Base-by-base conservation (phyloP, 139 green algal genomes). In the Picochlorum sp. region DNA sequence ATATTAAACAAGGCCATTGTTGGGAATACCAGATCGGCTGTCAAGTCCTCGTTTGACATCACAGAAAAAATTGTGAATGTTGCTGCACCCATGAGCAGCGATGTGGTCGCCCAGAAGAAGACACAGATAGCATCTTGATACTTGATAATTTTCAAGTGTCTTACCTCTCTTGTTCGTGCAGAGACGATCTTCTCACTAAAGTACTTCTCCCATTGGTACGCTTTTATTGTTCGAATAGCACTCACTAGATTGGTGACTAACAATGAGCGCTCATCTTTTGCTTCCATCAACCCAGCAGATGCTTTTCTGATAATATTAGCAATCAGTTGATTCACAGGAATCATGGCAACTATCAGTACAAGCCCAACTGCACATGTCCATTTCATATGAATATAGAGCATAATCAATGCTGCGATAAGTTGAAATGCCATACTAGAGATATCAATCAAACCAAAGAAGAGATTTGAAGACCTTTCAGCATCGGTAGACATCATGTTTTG, bases 41-140 rank as follows among this genome's bases (percentile, higher is more conserved):
- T 20, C 51, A 59, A 34, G 6, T 20, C 26, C n/a, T 34, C 23
- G 14, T 7, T 31, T 24, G 76, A 80, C 49, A 83, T 21, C 47
- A 84, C 54, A 4, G 64, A 74, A 14, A 71, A 84, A 21, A 79
- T 38, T 11, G 69, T 70, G 63, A 90, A 90, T 31, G 82, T 88
- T 62, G 70, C 23, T n/a, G 79, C 45, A 24, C 49, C 66, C 60
- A 94, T 84, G n/a, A 96, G 73, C 47, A 95, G 68, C 16, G 69
- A 75, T 9, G 85, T 92, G 16, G 83, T 75, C 2, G 87, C 89
- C 90, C 90, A 97, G 30, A 91, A 85, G 67, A 87, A 96, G 3
- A 97, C 90, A 63, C 90, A 97, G 41, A 90, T 61, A 0, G 90
- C 90, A 50, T 97, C 90, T 50, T 96, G 65, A 67, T 96, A 96